Evolutionary conservation across 2,329 filamentous ascomycete genomes (phyloP).

Genomic region (Chrysoporthe puriensis): DNA sequence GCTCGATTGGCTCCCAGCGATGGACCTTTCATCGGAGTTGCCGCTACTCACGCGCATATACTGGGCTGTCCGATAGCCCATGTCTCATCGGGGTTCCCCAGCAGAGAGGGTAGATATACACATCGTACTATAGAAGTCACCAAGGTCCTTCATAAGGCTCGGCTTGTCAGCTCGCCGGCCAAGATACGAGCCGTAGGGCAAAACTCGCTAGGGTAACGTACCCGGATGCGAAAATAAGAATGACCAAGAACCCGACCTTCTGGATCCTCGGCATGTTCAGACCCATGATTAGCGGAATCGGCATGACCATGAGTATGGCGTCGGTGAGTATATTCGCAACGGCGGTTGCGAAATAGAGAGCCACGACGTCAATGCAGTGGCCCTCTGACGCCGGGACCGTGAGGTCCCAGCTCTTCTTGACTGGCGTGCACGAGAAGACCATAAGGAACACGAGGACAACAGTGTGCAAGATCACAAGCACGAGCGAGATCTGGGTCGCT

Average conservation of each 20-base stretch:
- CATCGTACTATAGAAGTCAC: conserved; percentile 1
- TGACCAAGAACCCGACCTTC: not conserved
- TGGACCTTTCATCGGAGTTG: not conserved
- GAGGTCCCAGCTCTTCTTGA: not conserved
- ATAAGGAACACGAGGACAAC: not conserved
- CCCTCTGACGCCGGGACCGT: not conserved
- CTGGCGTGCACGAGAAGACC: not conserved
- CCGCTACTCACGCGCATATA: not conserved
- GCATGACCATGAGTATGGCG: not conserved
- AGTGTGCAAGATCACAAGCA: not conserved
- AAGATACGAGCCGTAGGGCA: too few species aligned
- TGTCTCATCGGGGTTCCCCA: not conserved
- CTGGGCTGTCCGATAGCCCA: not conserved
- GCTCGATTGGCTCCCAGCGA: not conserved
- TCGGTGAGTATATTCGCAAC: not conserved
- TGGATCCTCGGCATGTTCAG: not conserved
- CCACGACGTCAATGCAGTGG: not conserved
- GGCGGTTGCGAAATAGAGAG: not conserved
- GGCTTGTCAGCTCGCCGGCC: not conserved
- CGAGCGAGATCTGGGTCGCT: not conserved
- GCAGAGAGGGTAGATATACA: not conserved
- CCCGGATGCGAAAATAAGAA: not conserved
- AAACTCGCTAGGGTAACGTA: not conserved
- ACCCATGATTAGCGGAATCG: not conserved
- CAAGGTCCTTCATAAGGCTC: not conserved